Evolutionary conservation across 345 rosid genomes (phyloP).

Genomic region (Lagerstroemia speciosa): DNA sequence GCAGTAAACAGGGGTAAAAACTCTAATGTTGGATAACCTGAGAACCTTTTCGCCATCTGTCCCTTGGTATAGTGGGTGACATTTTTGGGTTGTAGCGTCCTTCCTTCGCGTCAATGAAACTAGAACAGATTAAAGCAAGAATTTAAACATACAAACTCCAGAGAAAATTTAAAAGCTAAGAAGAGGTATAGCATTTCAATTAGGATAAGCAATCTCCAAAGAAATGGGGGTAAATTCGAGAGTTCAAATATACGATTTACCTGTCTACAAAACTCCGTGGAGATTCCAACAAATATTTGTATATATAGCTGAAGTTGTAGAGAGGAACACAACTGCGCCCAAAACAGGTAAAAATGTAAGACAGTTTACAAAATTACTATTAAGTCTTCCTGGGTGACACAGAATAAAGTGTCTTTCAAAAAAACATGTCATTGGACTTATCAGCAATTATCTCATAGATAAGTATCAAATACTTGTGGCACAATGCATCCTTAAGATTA

Average conservation of each 20-base stretch:
- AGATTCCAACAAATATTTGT: slow-evolving; percentile 71
- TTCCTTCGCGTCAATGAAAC: slow-evolving; percentile 67
- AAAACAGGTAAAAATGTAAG: slow-evolving; percentile 2
- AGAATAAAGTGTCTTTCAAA: background rate
- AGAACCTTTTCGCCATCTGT: slow-evolving; percentile 85
- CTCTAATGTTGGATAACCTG: slow-evolving; percentile 41
- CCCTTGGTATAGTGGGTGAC: slow-evolving; percentile 53
- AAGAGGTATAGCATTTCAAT: background rate
- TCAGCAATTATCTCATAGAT: background rate
- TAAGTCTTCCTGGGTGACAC: background rate
- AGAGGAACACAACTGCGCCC: slow-evolving; percentile 84
- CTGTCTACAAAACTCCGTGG: slow-evolving; percentile 88
- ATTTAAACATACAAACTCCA: background rate
- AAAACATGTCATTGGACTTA: background rate
- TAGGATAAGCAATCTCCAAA: slow-evolving; percentile 3
- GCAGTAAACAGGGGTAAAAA: background rate
- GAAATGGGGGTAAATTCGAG: slow-evolving; percentile 20
- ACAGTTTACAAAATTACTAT: background rate
- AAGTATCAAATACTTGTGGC: background rate
- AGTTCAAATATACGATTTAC: slow-evolving; percentile 48
- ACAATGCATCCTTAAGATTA: background rate
- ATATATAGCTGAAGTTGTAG: slow-evolving; percentile 74
- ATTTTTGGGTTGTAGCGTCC: slow-evolving; percentile 61
- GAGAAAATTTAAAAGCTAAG: background rate
- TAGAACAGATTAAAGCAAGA: slow-evolving; percentile 19